Evolutionary conservation across 768 basidiomycete species (phyloP).

Genomic region (Kondoa subrosea): DNA sequence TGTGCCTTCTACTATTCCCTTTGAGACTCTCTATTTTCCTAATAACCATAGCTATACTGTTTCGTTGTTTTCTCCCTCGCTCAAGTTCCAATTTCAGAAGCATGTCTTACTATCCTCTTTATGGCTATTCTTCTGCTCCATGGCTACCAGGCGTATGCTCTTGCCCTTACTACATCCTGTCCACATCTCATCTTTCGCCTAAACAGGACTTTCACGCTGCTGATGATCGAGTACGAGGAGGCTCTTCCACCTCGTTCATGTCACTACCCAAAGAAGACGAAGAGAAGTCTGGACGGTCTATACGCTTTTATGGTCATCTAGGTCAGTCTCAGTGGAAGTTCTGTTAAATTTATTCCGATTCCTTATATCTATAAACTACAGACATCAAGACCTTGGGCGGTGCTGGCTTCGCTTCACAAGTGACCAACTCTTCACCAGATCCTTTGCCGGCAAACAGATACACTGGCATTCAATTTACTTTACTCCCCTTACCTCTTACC

Average conservation of each 20-base stretch:
- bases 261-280: neutral
- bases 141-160: neutral
- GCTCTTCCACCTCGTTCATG: conserved; percentile 6
- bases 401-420: conserved; percentile 27
- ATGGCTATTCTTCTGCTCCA: neutral
- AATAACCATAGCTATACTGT: neutral
- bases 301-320: conserved; percentile 2
- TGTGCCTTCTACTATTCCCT: neutral
- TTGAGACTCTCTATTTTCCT: neutral
- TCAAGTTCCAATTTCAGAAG: neutral
- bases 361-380: conserved; percentile 4
- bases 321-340: conserved; percentile 5
- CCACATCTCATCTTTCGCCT: conserved; percentile 1
- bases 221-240: conserved; percentile 17
- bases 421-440: conserved; percentile 8
- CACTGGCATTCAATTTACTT: conserved; percentile 10
- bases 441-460: neutral
- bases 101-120: neutral
- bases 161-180: too few relatives aligned
- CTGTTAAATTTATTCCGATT: neutral
- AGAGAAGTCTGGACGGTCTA: neutral
- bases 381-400: conserved; percentile 26
- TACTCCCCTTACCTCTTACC: too few relatives aligned
- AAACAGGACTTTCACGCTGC: conserved; percentile 12
- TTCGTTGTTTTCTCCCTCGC: neutral